Evolutionary conservation across 331 rosid genomes (phyloP).

Genomic region (Phaseolus coccineus): DNA sequence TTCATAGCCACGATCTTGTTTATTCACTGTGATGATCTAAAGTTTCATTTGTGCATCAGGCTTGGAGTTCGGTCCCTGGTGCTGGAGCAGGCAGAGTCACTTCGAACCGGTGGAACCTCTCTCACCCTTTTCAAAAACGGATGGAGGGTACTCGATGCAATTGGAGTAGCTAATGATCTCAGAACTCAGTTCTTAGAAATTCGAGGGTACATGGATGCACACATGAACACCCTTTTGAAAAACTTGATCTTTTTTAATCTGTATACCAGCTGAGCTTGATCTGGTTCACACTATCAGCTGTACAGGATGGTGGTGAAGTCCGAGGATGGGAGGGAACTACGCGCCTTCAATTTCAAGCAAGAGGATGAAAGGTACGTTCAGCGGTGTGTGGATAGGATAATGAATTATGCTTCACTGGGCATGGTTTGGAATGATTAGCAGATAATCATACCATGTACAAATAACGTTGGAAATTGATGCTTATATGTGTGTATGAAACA

Average conservation of each 20-base stretch:
- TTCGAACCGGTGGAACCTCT: slow-evolving; percentile 87
- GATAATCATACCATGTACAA: background rate
- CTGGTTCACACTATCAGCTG: slow-evolving; percentile 60
- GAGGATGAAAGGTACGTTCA: slow-evolving; percentile 76
- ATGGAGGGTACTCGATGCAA: slow-evolving; percentile 85
- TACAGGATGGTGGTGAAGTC: slow-evolving; percentile 91
- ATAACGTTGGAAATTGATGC: too few species aligned
- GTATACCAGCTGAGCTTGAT: slow-evolving; percentile 49
- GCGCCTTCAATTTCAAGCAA: slow-evolving; percentile 79
- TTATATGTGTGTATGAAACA: background rate
- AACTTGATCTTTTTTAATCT: background rate
- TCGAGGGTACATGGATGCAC: slow-evolving; percentile 62
- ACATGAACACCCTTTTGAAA: background rate
- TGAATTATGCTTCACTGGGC: too few species aligned
- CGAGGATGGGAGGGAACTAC: slow-evolving; percentile 79
- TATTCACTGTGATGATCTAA: background rate
- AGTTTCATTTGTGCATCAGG: slow-evolving; percentile 41
- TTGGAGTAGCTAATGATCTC: slow-evolving; percentile 82
- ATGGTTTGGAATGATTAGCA: too few species aligned
- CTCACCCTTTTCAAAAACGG: slow-evolving; percentile 92
- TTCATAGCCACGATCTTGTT: background rate
- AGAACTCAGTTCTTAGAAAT: slow-evolving; percentile 77
- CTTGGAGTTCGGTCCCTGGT: slow-evolving; percentile 80
- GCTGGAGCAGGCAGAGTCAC: slow-evolving; percentile 84
- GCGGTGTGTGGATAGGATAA: background rate